A percentile compares a stretch with the other conserved stretches of the same genome.
Conservation (phyloP, 805 yeast genomes). For the Kuraishia piskuri region DNA sequence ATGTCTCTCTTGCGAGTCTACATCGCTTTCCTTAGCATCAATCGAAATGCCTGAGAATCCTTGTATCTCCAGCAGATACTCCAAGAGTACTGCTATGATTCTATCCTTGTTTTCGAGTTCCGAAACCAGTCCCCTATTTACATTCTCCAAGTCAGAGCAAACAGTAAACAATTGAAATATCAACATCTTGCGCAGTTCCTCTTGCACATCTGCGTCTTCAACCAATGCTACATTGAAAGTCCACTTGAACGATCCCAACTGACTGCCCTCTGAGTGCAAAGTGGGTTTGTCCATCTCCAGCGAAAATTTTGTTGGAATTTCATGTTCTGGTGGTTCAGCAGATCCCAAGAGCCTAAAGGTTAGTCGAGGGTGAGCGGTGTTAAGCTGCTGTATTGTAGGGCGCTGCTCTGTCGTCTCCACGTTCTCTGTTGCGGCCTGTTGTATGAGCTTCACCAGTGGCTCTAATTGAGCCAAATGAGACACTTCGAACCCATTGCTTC, state of each 20-base stretch:
- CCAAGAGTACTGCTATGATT: constrained; percentile 5
- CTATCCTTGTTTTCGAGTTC: constrained; percentile 5
- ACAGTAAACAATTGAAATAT: background rate
- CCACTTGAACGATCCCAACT: background rate
- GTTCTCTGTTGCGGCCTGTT: background rate
- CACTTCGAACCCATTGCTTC: background rate
- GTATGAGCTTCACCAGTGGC: background rate
- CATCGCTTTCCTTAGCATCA: background rate
- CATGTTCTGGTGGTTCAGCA: background rate
- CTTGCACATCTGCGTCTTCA: background rate
- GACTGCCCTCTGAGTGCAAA: background rate
- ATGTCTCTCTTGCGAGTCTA: constrained; percentile 1
- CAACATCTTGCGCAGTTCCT: background rate
- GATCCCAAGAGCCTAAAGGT: background rate
- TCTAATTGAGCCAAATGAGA: background rate
- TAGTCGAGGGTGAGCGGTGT: background rate
- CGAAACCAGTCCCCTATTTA: background rate
- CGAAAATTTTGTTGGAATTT: background rate
- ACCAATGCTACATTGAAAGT: background rate
- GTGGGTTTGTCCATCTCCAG: background rate
- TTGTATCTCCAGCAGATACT: constrained; percentile 5
- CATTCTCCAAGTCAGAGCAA: background rate
- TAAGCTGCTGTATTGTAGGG: background rate
- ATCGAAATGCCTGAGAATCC: constrained; percentile 1
- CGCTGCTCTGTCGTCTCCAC: background rate